phyloP scores from a whole-genome alignment of 2,329 filamentous ascomycete genomes.

The Neofusicoccum cordaticola region DNA sequence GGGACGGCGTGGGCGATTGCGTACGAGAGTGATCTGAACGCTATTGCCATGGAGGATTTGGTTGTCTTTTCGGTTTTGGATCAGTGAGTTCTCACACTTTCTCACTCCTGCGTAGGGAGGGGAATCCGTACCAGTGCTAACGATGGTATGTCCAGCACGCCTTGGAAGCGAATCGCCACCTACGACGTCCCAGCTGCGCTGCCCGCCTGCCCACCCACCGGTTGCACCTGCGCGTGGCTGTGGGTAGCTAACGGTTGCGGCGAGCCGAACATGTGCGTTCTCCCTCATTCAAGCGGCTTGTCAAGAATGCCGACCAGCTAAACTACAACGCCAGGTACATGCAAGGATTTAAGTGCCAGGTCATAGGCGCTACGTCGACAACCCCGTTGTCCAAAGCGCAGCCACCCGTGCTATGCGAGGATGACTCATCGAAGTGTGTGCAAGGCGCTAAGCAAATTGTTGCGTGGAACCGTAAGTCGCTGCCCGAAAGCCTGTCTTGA shows the following conservation, averaged over 20 bases:
- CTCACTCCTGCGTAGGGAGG: neutral
- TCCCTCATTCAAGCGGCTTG: neutral
- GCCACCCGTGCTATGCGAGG: conserved; percentile 43
- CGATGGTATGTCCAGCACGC: conserved; percentile 27
- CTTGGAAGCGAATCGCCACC: conserved; percentile 39
- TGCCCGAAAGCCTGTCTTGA: neutral
- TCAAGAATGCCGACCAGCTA: neutral
- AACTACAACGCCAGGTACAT: conserved; percentile 37
- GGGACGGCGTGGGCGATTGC: conserved; percentile 53
- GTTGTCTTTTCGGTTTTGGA: conserved; percentile 50
- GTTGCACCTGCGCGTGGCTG: conserved; percentile 43
- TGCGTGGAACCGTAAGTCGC: conserved; percentile 41
- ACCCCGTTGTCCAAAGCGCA: conserved; percentile 42
- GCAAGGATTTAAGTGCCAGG: conserved; percentile 51
- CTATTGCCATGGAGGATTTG: conserved; percentile 52
- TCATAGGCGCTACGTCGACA: conserved; percentile 44
- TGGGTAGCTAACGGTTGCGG: conserved; percentile 42
- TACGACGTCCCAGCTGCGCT: conserved; percentile 38
- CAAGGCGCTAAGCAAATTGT: conserved; percentile 52
- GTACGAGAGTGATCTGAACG: conserved; percentile 47
- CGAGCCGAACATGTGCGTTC: conserved; percentile 35
- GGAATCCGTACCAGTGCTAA: neutral
- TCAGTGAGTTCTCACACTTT: conserved; percentile 32
- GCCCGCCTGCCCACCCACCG: conserved; percentile 36
- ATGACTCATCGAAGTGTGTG: conserved; percentile 43